A percentile compares a stretch with the other conserved stretches of the same genome.
phyloP scores from a whole-genome alignment of 176 grass and related monocot genomes.

The Saccharum spontaneum region DNA sequence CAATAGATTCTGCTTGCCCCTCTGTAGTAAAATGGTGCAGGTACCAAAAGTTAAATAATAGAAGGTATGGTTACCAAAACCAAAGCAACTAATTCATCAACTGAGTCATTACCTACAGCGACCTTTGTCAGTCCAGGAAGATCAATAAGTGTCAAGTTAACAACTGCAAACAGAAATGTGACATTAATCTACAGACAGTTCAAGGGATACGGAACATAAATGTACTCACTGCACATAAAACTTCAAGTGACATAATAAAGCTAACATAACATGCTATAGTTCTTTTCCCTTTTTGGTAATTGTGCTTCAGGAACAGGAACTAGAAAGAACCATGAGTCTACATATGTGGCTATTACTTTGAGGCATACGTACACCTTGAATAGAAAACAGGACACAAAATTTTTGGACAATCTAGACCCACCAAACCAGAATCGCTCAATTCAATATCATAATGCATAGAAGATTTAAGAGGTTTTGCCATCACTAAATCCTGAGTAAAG shows the following conservation, averaged over 20 bases:
- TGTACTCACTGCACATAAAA: neutral
- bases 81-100: conserved; percentile 21
- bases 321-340: neutral
- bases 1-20: conserved; percentile 94
- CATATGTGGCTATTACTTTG: neutral
- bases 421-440: neutral
- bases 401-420: neutral
- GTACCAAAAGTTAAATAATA: conserved; percentile 13
- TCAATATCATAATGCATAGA: neutral
- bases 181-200: conserved; percentile 40
- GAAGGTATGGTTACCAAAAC: neutral
- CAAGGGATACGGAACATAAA: neutral
- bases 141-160: conserved; percentile 98
- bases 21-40: conserved; percentile 50
- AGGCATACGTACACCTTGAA: neutral
- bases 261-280: neutral
- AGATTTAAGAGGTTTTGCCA: neutral
- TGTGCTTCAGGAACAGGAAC: neutral
- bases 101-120: conserved; percentile 75
- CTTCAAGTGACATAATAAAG: neutral
- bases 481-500: neutral
- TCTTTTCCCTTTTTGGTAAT: neutral
- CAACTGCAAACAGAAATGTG: conserved; percentile 66
- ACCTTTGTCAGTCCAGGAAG: conserved; percentile 99
- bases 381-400: neutral